These are phyloP conservation scores for Tanacetum coccineum DNA, from an alignment of 129 eudicot species.

Conservation along the genomic window DNA sequence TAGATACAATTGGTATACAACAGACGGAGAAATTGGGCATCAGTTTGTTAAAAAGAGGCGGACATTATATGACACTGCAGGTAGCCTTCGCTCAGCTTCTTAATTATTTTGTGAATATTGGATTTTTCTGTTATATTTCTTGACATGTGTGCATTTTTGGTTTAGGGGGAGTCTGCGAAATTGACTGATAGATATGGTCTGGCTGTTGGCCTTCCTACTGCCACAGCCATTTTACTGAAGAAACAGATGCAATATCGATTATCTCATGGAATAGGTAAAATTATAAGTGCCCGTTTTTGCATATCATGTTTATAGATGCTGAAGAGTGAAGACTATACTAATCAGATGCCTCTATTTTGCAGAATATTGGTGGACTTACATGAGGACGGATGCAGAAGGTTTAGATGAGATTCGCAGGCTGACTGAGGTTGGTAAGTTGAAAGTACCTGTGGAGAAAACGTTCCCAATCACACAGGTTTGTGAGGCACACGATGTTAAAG, in stretches of 20 bases:
- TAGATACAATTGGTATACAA: slow-evolving; percentile 87
- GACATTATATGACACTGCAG: slow-evolving; percentile 96
- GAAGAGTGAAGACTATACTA: background rate
- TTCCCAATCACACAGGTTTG: slow-evolving; percentile 64
- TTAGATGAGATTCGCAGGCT: slow-evolving; percentile 69
- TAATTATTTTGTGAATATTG: background rate
- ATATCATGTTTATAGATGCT: background rate
- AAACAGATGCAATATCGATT: slow-evolving; percentile 71
- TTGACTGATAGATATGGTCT: slow-evolving; percentile 82
- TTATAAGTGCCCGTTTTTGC: background rate
- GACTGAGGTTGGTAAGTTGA: slow-evolving; percentile 62
- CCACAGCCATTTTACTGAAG: slow-evolving; percentile 70
- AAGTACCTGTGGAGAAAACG: slow-evolving; percentile 77
- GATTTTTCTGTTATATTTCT: background rate
- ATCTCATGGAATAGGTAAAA: slow-evolving; percentile 93
- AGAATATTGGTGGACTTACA: slow-evolving; percentile 94
- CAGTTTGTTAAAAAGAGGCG: slow-evolving; percentile 80
- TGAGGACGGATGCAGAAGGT: slow-evolving; percentile 94
- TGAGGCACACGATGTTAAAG: slow-evolving; percentile 94
- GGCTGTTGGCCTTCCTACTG: slow-evolving; percentile 71
- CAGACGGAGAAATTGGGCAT: slow-evolving; percentile 77
- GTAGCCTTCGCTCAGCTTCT: slow-evolving; percentile 31
- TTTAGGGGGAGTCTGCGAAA: slow-evolving; percentile 94
- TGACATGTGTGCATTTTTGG: slow-evolving; percentile 16
- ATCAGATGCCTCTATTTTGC: slow-evolving; percentile 8